These are phyloP conservation scores for Cytospora piceicola DNA, from an alignment of 2,329 filamentous ascomycete genomes.

Conservation along the genomic window DNA sequence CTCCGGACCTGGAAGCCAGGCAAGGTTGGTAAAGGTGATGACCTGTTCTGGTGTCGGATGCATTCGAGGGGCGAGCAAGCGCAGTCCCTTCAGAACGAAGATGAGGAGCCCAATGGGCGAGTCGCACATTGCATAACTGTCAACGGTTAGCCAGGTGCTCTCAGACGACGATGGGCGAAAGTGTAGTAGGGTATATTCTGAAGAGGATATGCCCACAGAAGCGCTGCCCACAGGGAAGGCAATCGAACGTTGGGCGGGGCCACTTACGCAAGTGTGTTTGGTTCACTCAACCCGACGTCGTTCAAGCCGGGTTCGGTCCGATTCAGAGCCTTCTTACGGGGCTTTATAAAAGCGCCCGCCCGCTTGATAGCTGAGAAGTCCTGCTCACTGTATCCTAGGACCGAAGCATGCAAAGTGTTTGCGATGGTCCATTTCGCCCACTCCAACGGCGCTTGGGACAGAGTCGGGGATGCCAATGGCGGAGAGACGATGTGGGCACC, in stretches of 20 bases:
- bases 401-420: slow-evolving; percentile 49
- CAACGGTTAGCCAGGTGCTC: neutral
- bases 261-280: slow-evolving; percentile 53
- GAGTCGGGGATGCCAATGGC: slow-evolving; percentile 53
- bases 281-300: slow-evolving; percentile 44
- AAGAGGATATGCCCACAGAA: neutral
- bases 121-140: slow-evolving; percentile 62
- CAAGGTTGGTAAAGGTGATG: slow-evolving; percentile 62
- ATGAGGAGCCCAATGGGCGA: slow-evolving; percentile 63
- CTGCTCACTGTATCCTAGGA: slow-evolving; percentile 59
- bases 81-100: slow-evolving; percentile 54
- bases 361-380: slow-evolving; percentile 52
- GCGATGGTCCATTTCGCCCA: slow-evolving; percentile 63
- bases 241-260: neutral
- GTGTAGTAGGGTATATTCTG: neutral
- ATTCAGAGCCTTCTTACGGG: slow-evolving; percentile 30
- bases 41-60: slow-evolving; percentile 56
- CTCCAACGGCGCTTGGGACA: slow-evolving; percentile 47
- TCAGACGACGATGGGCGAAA: neutral
- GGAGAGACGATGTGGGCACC: slow-evolving; percentile 66
- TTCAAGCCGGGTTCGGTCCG: slow-evolving; percentile 39
- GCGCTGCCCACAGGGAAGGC: neutral
- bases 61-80: slow-evolving; percentile 44
- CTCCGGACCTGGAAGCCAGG: slow-evolving; percentile 70
- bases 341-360: slow-evolving; percentile 32